Evolutionary conservation across 208 protist species (phyloP), one percentile per base, ranked within the genome.

Genomic region (Angomonas desouzai): DNA sequence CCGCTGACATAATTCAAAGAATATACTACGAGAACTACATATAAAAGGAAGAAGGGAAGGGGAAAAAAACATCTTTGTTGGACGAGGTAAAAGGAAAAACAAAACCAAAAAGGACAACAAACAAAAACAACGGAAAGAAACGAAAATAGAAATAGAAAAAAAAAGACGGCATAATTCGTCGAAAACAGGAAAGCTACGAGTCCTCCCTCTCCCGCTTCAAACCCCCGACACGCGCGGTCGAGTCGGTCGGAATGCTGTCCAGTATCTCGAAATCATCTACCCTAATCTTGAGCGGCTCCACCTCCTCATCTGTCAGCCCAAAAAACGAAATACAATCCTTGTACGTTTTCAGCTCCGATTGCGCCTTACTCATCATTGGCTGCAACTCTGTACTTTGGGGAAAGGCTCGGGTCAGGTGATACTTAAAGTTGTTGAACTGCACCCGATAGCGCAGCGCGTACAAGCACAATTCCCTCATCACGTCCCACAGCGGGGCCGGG

Each of bases 391-490:
- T 61, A n/a, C 89, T 76, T 36, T 76, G 77, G 7, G 88, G 81
- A 34, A 93, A 80, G 43, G 75, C 66, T n/a, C 89, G 79, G 13
- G 85, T 90, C 29, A 97, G 76, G 63, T 92, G 83, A 70, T 97
- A 97, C 79, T 97, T 97, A 58, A 88, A 81, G 70, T 89, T 87
- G 30, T 74, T 75, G 58, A 92, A 96, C 28, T 59, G 63, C 48
- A 74, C 79, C n/a, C 74, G 67, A 55, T 92, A 94, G 32, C 72
- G 74, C 33, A 83, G 63, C 18, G 79, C 64, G 68, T 81, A 83
- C 22, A 79, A 67, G 56, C 87, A 62, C 45, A 92, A 63, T 56
- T 79, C 79, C 48, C 61, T 67, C 57, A 80, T 48, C 22, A 80
- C 48, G 23, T 45, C 16, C 49, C 85, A 68, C 51, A 78, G 70